A percentile compares a stretch with the other conserved stretches of the same genome.
Evolutionary conservation across 2,329 filamentous ascomycete species (phyloP).

Genomic region (Hypoxylon sp.): DNA sequence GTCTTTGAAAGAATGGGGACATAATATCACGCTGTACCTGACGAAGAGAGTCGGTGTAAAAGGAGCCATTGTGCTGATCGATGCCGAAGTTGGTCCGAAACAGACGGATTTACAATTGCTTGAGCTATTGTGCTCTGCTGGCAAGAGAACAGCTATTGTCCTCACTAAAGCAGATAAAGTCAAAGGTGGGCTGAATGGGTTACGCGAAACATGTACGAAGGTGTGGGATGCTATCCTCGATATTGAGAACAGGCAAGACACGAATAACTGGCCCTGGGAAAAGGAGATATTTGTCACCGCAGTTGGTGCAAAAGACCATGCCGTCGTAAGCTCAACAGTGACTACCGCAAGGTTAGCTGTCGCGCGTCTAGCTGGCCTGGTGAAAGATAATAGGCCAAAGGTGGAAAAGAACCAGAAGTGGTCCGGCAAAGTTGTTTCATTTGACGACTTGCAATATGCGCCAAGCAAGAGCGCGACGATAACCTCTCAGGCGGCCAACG

Average conservation of each 20-base stretch:
- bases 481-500: too few relatives aligned
- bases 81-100: slow-evolving; percentile 67
- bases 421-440: slow-evolving; percentile 55
- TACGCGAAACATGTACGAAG: slow-evolving; percentile 49
- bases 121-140: slow-evolving; percentile 61
- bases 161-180: slow-evolving; percentile 71
- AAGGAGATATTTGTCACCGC: slow-evolving; percentile 54
- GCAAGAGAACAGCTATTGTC: slow-evolving; percentile 64
- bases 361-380: slow-evolving; percentile 52
- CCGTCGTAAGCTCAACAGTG: slow-evolving; percentile 46
- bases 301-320: slow-evolving; percentile 48
- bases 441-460: slow-evolving; percentile 54
- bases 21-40: slow-evolving; percentile 67
- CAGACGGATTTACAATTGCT: slow-evolving; percentile 64
- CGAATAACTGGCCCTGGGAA: slow-evolving; percentile 51
- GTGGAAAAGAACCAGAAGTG: slow-evolving; percentile 56
- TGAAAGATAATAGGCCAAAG: slow-evolving; percentile 47
- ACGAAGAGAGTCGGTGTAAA: slow-evolving; percentile 62
- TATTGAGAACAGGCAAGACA: slow-evolving; percentile 42
- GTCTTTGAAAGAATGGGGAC: slow-evolving; percentile 66
- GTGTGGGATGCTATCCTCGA: slow-evolving; percentile 50
- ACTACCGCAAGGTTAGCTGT: slow-evolving; percentile 51
- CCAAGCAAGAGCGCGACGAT: slow-evolving; percentile 19
- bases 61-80: slow-evolving; percentile 68
- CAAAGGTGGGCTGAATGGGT: slow-evolving; percentile 49